These are phyloP conservation scores for Aspergillus japonicus DNA, from an alignment of 2,329 filamentous ascomycete species.

Conservation along the genomic window DNA sequence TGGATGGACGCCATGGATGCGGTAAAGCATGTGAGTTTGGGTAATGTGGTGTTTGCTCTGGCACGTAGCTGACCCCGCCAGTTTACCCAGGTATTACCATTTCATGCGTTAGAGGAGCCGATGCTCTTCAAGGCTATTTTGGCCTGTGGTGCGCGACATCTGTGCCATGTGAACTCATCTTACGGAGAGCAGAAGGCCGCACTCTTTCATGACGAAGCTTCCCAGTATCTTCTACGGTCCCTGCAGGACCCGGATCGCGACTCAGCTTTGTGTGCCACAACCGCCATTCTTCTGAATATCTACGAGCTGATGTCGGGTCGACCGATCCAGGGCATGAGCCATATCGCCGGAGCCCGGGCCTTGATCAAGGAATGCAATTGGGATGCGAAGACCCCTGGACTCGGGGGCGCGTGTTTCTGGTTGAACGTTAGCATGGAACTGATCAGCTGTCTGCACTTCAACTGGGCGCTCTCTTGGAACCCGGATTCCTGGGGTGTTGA, in stretches of 20 bases:
- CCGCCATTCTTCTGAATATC: slow-evolving; percentile 83
- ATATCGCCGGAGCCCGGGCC: slow-evolving; percentile 79
- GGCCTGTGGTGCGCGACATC: slow-evolving; percentile 81
- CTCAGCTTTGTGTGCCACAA: slow-evolving; percentile 78
- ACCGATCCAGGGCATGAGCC: slow-evolving; percentile 78
- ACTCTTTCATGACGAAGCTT: slow-evolving; percentile 83
- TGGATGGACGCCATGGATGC: slow-evolving; percentile 95
- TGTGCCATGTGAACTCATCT: slow-evolving; percentile 67
- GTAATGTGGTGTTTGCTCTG: neutral
- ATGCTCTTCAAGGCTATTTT: slow-evolving; percentile 88
- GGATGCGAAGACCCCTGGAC: slow-evolving; percentile 74
- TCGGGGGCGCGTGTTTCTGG: slow-evolving; percentile 91
- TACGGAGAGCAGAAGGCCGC: slow-evolving; percentile 75
- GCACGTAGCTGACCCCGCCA: slow-evolving; percentile 28
- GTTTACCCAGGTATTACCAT: slow-evolving; percentile 81
- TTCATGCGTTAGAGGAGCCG: slow-evolving; percentile 74
- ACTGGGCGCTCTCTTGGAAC: slow-evolving; percentile 84
- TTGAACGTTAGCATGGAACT: slow-evolving; percentile 88
- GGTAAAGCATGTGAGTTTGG: slow-evolving; percentile 64
- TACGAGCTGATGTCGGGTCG: slow-evolving; percentile 91
- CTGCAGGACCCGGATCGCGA: slow-evolving; percentile 83
- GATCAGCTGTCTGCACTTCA: slow-evolving; percentile 81
- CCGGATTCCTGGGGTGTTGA: slow-evolving; percentile 88
- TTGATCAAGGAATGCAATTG: slow-evolving; percentile 87
- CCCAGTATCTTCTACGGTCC: slow-evolving; percentile 70